Percentiles rank a stretch among this genome's conserved stretches.
Conservation (phyloP, 305 asterid species). For the Fraxinus latifolia region DNA sequence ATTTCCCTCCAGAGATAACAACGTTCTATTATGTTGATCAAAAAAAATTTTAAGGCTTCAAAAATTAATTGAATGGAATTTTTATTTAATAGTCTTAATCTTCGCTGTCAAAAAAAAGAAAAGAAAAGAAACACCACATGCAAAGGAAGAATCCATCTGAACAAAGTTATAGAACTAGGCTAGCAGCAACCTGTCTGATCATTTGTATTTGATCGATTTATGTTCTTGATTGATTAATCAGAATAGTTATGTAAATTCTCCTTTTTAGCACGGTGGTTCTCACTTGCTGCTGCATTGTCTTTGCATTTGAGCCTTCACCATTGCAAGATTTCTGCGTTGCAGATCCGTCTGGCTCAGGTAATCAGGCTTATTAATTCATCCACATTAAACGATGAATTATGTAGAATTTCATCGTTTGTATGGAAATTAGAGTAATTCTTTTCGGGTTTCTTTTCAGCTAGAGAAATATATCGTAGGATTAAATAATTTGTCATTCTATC, state of each 20-base stretch:
- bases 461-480: background rate
- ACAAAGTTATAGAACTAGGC: background rate
- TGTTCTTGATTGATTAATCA: background rate
- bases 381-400: background rate
- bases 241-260: no score
- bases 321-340: conserved; percentile 22
- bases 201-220: background rate
- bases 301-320: conserved; percentile 16
- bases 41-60: background rate
- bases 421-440: background rate
- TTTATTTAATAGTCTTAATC: background rate
- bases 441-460: conserved; percentile 1
- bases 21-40: background rate
- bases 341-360: background rate
- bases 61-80: background rate
- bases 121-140: background rate
- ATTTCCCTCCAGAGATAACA: background rate
- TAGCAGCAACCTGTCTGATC: background rate
- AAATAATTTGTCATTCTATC: background rate
- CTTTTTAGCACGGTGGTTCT: background rate
- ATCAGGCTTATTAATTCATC: background rate
- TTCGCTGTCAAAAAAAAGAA: background rate
- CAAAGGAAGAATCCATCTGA: background rate
- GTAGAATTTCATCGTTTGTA: background rate
- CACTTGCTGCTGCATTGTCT: background rate